phyloP scores from a whole-genome alignment of 768 basidiomycete species.

The Mycena epipterygia region DNA sequence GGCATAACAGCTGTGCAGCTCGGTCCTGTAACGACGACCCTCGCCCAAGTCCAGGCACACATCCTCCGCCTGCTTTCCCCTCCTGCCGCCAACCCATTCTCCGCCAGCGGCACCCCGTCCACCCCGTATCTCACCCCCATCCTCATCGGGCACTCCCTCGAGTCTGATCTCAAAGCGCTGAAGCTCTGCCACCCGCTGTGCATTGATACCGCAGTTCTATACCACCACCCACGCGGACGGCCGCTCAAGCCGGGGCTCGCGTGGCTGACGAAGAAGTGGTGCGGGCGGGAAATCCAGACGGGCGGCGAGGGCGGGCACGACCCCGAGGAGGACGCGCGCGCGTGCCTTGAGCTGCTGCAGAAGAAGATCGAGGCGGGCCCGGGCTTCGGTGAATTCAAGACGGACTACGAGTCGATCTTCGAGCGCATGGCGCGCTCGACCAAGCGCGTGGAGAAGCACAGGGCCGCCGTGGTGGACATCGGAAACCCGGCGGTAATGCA shows the following conservation, averaged over 20 bases:
- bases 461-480: constrained; percentile 84
- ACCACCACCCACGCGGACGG: constrained; percentile 93
- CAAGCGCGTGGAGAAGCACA: constrained; percentile 54
- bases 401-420: constrained; percentile 90
- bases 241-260: constrained; percentile 96
- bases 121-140: constrained; percentile 71
- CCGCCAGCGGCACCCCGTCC: constrained; percentile 43
- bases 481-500: constrained; percentile 90
- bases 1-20: constrained; percentile 90
- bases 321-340: constrained; percentile 93
- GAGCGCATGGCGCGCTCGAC: constrained; percentile 80
- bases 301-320: constrained; percentile 91
- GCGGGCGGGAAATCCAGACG: constrained; percentile 89
- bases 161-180: constrained; percentile 92
- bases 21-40: constrained; percentile 78
- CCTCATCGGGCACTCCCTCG: constrained; percentile 95
- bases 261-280: constrained; percentile 98
- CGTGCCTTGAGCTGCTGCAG: constrained; percentile 86
- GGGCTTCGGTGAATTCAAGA: constrained; percentile 90
- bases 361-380: constrained; percentile 84
- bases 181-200: constrained; percentile 89
- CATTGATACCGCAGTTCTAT: constrained; percentile 92
- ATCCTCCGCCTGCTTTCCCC: constrained; percentile 75
- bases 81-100: constrained; percentile 59
- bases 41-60: constrained; percentile 82